Evolutionary conservation across 1,139 yeast species (phyloP), one percentile per base, ranked within the genome.

Genomic region (Blastobotrys niveus): DNA sequence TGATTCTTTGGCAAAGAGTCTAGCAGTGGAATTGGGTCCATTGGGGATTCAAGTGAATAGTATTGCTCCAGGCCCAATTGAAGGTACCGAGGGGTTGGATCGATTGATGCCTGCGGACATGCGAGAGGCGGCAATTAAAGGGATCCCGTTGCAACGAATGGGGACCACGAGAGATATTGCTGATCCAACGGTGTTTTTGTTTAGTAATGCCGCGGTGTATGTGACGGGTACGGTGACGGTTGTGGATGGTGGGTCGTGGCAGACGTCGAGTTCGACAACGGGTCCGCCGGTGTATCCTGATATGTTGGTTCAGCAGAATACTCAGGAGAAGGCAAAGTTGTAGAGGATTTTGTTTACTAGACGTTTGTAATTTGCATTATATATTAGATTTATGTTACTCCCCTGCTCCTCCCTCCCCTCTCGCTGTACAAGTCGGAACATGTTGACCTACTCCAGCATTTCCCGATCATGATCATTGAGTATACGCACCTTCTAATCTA

Each of bases 201-300:
- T 89, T 58, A 83, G 95, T 27, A 82, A 82, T 2, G 95, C 96
- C 3, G 86, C 91, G 4, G 59, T 71, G 14, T 89, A 80, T 61
- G 74, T 89, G 30, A 79, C 83, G 10, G 97, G 97, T 14, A 79
- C 87, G 2, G 69, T 82, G 20, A 71, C 77, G 37, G 82, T 87
- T 12, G 96, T 89, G 10, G 98, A 89, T 63, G 97, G 97, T 43
- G 97, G 81, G 1, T 73, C 76, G 46, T 88, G 96, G 96, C 95
- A 87, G 59, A 68, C 77, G 58, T 91, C 87, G 12, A n/a, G 31
- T 7, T 4, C 18, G n/a, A 21, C 19, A 10, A 18, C 43, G 15
- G 3, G 33, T 9, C 15, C 38, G 12, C 38, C 40, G 17, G 9
- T 39, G 29, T 47, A 47, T 26, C 50, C 50, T 15, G 39, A 40